Base-by-base conservation (phyloP, 1,139 yeast species). In the Hyphopichia khmerensis region DNA sequence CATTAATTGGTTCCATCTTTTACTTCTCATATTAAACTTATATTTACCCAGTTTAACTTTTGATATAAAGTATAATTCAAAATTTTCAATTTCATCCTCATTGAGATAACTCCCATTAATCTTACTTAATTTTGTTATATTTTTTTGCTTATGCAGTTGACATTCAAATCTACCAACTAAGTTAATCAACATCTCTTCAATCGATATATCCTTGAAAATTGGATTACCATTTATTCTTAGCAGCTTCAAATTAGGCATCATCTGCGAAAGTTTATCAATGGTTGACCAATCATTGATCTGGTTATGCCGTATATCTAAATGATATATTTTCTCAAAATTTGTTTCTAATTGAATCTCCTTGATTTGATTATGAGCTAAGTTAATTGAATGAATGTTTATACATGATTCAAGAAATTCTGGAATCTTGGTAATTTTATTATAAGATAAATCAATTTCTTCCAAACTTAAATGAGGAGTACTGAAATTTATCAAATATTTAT, bases 1-100 rank as follows among this genome's bases (percentile, higher is more conserved):
- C 9, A 59, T 43, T 27, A 72, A 56, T 13, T 48, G 26, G 3
- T 33, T 23, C 75, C 76, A 69, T 37, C 65, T 46, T 16, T 38
- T 9, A 32, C 59, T 42, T 21, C 45, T 40, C 2, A 47, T 42
- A 42, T 67, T 55, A 43, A 65, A 69, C 1, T 44, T 41, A 35
- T 64, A 55, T 8, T 53, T 50, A 0, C 68, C 67, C 16, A 59
- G 54, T 13, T 55, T 58, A 0, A 84, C 80, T 48, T 73, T 72
- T 2, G 82, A 72, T 29, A 85, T 67, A 49, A 85, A 82, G 53
- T 77, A 87, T 4, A 87, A 57, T 53, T 88, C 96, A 0, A 87
- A 84, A 48, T 84, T 86, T 2, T 48, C 49, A 24, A 89, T 69
- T 43, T 83, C 86, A 2, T 64, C 71, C 1, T 44, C 44, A 1